A percentile compares a stretch with the other conserved stretches of the same genome.
Evolutionary conservation across 1,139 yeast genomes (phyloP).

Genomic region (Pichia sp.): DNA sequence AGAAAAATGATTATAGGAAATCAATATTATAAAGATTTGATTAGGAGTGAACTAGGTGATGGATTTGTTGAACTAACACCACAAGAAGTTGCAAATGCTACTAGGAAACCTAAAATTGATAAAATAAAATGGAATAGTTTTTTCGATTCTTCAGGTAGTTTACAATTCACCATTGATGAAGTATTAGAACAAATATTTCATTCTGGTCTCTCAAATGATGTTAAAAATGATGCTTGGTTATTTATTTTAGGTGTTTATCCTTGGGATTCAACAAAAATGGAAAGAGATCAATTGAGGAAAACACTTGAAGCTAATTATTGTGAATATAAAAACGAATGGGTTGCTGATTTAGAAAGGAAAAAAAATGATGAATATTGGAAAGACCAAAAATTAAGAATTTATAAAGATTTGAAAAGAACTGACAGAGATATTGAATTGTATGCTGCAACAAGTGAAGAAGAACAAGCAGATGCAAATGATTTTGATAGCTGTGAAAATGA

Average conservation of each 20-base stretch:
- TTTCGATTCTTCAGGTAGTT: slow-evolving; percentile 72
- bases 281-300: slow-evolving; percentile 50
- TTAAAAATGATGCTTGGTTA: slow-evolving; percentile 77
- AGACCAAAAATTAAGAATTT: slow-evolving; percentile 83
- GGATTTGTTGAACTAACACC: slow-evolving; percentile 47
- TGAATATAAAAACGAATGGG: slow-evolving; percentile 61
- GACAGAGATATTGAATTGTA: slow-evolving; percentile 71
- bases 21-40: slow-evolving; percentile 49
- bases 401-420: slow-evolving; percentile 88
- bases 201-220: slow-evolving; percentile 63
- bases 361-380: slow-evolving; percentile 67
- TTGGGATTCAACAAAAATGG: slow-evolving; percentile 75
- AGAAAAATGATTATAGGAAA: slow-evolving; percentile 53
- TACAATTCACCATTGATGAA: slow-evolving; percentile 65
- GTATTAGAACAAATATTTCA: slow-evolving; percentile 80
- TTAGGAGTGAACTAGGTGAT: slow-evolving; percentile 65
- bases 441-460: slow-evolving; percentile 38
- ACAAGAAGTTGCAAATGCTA: slow-evolving; percentile 51
- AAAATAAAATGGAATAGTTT: slow-evolving; percentile 77
- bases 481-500: slow-evolving; percentile 40
- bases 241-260: slow-evolving; percentile 78
- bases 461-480: slow-evolving; percentile 39
- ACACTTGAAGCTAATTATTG: slow-evolving; percentile 60
- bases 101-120: slow-evolving; percentile 59
- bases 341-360: slow-evolving; percentile 52